Evolutionary conservation across 2,329 filamentous ascomycete species (phyloP), one percentile per base, ranked within the genome.

Genomic region (Trichoderma aggressivum): DNA sequence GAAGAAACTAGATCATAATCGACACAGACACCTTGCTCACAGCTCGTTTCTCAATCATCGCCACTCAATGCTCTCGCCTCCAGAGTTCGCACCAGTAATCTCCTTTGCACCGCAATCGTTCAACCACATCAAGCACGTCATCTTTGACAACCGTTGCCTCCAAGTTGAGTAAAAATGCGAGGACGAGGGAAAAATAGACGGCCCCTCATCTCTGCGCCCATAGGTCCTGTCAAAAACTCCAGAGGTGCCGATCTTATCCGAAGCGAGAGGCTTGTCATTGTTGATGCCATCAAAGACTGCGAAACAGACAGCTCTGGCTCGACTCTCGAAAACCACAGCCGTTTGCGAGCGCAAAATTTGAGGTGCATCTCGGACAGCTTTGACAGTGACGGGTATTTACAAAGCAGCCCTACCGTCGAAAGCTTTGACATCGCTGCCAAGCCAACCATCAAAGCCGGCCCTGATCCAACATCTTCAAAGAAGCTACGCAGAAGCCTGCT

Each of bases 151-250:
- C 26, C 26, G 55, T 26, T 56, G 59, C 53, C 26, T 26, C 47
- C 5, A 10, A 47, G 34, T 16, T 16, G 18, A n/a, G 32, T 30
- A 65, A 59, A 70, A 32, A 70, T 72, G 67, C 39, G 68, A 55
- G 55, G 61, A 36, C 71, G 55, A 47, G 67, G 69, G 24, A 77
- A 74, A 67, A 73, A 70, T 64, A 77, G 75, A 30, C 75, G 76
- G 2, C 79, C 77, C 18, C 63, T 72, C 50, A 82, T 83, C 30
- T 83, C 81, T 10, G 75, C 69, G 21, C 82, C 81, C 2, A 72
- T 82, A 47, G 82, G 81, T 0, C 81, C 81, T 10, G 75, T 83
- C 73, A 81, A 78, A 71, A 81, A 76, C 73, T 81, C 78, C 10
- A 77, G 79, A 24, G 81, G 81, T 7, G 74, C 77, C 6, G 77